Conservation (phyloP, 2,329 filamentous ascomycete species). For the Venturia oleaginea region DNA sequence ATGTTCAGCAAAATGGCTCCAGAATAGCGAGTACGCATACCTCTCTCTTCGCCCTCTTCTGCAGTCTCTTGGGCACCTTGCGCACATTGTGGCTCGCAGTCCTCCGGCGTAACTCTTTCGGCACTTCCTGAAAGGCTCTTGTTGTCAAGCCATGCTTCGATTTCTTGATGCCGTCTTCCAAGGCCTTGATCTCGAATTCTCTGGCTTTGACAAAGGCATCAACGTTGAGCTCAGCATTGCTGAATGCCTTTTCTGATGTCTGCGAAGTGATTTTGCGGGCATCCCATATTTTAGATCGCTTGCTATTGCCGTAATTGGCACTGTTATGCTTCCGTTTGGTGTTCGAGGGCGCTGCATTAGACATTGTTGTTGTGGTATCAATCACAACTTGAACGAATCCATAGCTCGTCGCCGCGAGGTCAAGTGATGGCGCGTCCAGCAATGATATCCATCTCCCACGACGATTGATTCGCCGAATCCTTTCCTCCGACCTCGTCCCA, state of each 20-base stretch:
- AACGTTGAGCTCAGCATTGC: constrained; percentile 72
- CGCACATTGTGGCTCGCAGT: constrained; percentile 95
- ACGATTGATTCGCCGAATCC: too few relatives aligned
- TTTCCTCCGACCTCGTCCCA: neutral
- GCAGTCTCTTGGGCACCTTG: constrained; percentile 70
- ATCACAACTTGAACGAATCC: neutral
- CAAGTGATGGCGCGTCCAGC: neutral
- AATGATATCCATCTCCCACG: neutral
- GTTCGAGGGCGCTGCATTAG: neutral
- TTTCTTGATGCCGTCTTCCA: constrained; percentile 72
- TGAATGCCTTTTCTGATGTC: constrained; percentile 44
- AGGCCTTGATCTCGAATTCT: constrained; percentile 78
- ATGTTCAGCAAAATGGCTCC: constrained; percentile 16
- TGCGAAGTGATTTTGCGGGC: constrained; percentile 37
- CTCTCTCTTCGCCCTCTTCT: constrained; percentile 57
- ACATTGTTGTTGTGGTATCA: neutral
- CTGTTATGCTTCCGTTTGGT: neutral
- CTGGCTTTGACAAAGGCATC: constrained; percentile 75
- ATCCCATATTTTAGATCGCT: constrained; percentile 18
- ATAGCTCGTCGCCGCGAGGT: neutral
- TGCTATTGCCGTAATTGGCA: neutral
- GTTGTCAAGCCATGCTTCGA: constrained; percentile 56
- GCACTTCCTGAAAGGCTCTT: constrained; percentile 85
- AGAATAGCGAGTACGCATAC: constrained; percentile 23
- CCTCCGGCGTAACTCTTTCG: constrained; percentile 70